Evolutionary conservation across 2,329 filamentous ascomycete species (phyloP), one percentile per base, ranked within the genome.

Genomic region (Beauveria rudraprayagi): DNA sequence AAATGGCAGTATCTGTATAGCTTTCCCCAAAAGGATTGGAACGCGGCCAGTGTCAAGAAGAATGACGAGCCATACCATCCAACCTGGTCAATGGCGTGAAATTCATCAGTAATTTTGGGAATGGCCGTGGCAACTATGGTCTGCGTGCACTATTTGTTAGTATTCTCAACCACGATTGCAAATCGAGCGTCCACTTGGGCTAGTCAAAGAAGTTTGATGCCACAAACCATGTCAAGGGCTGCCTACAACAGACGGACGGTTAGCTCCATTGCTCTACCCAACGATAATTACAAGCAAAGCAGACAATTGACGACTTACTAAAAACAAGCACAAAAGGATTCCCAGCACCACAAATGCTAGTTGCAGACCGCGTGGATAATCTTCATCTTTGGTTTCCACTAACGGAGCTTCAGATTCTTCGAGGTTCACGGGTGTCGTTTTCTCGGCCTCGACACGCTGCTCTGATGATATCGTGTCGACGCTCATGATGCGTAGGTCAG

Each of bases 51-150:
- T 1, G 71, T 73, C 19, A 75, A 54, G 58, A 75, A 71, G 55
- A 72, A 77, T 3, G 75, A 75, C n/a, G 75, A 73, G 1, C 76
- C 77, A 62, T 81, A 81, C 79, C 79, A 82, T 16, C 75, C 76
- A 5, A 80, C 72, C 55, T 79, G 75, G 10, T 70, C 66, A 1
- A 77, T 68, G 24, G 71, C 68, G 16, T 74, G 68, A 63, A 75
- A 72, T 16, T 71, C 72, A 56, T 67, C 71, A 0, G 76, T 77
- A 61, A 78, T 77, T 50, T 73, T 72, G 0, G 76, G 76, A 44
- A 78, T 76, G 11, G 76, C 76, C 0, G 75, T 77, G 6, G 75
- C 76, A 44, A 78, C 71, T 60, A 78, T 77, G 5, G 75, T 76
- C 70, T 76, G 43, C 26, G 28, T n/a, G 34, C 11, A 37, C 10